Conservation (phyloP, 352 stramenopile species). For the Phytophthora pistaciae region DNA sequence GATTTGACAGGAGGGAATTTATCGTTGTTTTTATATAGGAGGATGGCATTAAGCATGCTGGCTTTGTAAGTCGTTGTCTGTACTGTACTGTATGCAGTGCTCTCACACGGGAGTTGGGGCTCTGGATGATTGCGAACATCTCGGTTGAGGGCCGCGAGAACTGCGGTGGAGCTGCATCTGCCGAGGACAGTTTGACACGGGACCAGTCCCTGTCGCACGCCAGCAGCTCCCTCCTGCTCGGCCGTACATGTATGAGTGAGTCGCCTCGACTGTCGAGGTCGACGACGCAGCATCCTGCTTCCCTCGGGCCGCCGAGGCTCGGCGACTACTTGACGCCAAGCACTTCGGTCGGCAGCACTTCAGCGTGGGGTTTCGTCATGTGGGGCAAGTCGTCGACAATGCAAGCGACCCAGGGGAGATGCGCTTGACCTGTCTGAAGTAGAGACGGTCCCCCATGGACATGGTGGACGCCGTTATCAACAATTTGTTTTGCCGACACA, state of each 20-base stretch:
- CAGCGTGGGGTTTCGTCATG: not conserved
- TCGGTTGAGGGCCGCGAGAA: not conserved
- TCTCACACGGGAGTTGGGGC: not conserved
- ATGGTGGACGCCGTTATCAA: slow-evolving; percentile 8
- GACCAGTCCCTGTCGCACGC: not conserved
- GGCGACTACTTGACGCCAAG: not conserved
- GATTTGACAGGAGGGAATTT: too few species aligned
- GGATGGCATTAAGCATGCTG: too few species aligned
- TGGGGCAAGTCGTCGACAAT: slow-evolving; percentile 5
- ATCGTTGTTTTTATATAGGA: too few species aligned
- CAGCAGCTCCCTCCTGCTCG: not conserved
- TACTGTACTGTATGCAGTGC: too few species aligned
- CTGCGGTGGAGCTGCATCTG: too few species aligned
- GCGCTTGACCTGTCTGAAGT: slow-evolving; percentile 5
- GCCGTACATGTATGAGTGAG: not conserved
- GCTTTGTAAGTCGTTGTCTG: too few species aligned
- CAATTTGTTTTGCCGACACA: not conserved
- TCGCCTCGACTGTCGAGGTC: not conserved
- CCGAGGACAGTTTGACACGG: not conserved
- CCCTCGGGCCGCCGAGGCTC: too few species aligned
- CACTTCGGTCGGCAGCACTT: not conserved
- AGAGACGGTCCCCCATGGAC: slow-evolving; percentile 14
- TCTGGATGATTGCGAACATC: not conserved
- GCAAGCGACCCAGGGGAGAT: slow-evolving; percentile 8
- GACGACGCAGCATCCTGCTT: not conserved